Conservation (phyloP, 768 basidiomycete genomes). For the Pulveroboletus sp. region DNA sequence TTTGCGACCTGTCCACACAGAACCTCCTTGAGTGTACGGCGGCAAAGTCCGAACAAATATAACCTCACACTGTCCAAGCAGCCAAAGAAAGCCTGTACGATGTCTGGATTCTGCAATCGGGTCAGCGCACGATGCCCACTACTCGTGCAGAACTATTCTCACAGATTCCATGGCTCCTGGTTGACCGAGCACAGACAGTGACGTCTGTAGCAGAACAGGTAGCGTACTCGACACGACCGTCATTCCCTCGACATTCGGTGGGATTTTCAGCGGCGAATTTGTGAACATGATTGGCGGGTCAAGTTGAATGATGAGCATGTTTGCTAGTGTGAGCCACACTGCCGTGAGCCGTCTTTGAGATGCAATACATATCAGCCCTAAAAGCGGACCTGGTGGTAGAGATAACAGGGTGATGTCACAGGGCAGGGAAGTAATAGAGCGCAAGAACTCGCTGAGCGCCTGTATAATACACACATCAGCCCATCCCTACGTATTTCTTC, state of each 20-base stretch:
- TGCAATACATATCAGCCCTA: slow-evolving; percentile 74
- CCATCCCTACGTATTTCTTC: not conserved
- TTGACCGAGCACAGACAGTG: slow-evolving; percentile 47
- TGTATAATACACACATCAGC: slow-evolving; percentile 26
- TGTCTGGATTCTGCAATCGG: slow-evolving; percentile 72
- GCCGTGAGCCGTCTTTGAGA: slow-evolving; percentile 68
- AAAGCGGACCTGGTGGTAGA: slow-evolving; percentile 72
- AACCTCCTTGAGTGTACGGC: not conserved
- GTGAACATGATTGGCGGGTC: slow-evolving; percentile 56
- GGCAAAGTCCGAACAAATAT: not conserved
- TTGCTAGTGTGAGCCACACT: slow-evolving; percentile 80
- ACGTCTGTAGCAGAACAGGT: slow-evolving; percentile 54
- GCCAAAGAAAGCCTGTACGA: slow-evolving; percentile 84
- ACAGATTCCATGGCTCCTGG: slow-evolving; percentile 70
- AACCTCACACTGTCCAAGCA: slow-evolving; percentile 68
- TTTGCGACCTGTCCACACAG: slow-evolving; percentile 38
- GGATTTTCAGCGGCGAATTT: slow-evolving; percentile 41
- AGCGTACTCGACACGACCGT: slow-evolving; percentile 52
- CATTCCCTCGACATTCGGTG: slow-evolving; percentile 52
- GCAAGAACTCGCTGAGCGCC: slow-evolving; percentile 80
- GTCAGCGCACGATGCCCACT: slow-evolving; percentile 5
- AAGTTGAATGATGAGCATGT: slow-evolving; percentile 76
- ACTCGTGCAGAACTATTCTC: slow-evolving; percentile 22
- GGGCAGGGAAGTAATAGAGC: slow-evolving; percentile 79
- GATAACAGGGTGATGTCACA: slow-evolving; percentile 75